These are phyloP conservation scores for Leishmania turanica DNA, from an alignment of 208 protist genomes.

Conservation along the genomic window DNA sequence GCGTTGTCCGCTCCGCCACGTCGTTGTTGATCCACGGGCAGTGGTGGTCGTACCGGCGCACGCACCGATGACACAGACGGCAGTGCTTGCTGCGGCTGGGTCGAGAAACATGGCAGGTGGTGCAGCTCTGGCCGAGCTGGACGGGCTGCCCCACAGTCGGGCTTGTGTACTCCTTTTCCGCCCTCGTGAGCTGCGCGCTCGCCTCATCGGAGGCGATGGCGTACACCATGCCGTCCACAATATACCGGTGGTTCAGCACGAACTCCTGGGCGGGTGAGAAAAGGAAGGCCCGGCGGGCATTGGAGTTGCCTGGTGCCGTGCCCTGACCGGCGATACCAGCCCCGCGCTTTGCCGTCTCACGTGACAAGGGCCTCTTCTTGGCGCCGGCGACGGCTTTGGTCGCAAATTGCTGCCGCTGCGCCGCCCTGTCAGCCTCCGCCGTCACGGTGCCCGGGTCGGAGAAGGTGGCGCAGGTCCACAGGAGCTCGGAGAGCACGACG, in stretches of 20 bases:
- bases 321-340: not conserved
- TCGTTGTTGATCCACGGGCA: conserved; percentile 98
- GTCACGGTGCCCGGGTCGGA: conserved; percentile 87
- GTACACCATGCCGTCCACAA: conserved; percentile 83
- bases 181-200: conserved; percentile 7
- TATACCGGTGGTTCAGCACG: conserved; percentile 68
- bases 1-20: conserved; percentile 94
- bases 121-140: conserved; percentile 52
- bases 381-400: not conserved
- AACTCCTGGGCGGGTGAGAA: conserved; percentile 57
- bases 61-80: conserved; percentile 89
- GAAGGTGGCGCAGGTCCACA: conserved; percentile 74
- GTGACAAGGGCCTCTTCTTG: not conserved
- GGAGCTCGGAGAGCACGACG: conserved; percentile 61
- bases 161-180: conserved; percentile 19
- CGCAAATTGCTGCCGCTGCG: conserved; percentile 27
- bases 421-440: conserved; percentile 31
- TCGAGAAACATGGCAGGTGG: conserved; percentile 71
- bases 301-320: not conserved
- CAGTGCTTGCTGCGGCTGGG: conserved; percentile 96
- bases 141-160: conserved; percentile 6
- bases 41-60: conserved; percentile 96
- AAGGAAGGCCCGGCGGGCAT: conserved; percentile 6
- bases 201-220: conserved; percentile 28
- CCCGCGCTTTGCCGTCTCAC: not conserved